A percentile compares a stretch with the other conserved stretches of the same genome.
Conservation (phyloP, 371 early-diverging fungal species). For the Mortierella sp. region DNA sequence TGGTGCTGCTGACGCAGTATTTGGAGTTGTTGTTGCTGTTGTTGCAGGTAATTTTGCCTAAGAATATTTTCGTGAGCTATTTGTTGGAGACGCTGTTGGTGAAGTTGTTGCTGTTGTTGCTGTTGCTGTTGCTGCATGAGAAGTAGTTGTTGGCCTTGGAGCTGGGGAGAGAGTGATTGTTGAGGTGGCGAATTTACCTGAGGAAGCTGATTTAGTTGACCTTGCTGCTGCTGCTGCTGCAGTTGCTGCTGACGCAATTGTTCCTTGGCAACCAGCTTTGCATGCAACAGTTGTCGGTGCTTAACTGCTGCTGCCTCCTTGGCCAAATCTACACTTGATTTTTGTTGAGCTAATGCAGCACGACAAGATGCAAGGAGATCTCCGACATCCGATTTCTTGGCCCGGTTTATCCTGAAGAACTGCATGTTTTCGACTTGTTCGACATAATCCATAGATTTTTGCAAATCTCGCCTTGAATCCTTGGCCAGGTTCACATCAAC, state of each 20-base stretch:
- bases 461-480: conserved; percentile 46
- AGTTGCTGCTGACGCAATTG: conserved; percentile 18
- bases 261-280: conserved; percentile 31
- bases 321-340: conserved; percentile 42
- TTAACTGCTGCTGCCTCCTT: conserved; percentile 45
- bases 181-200: conserved; percentile 1
- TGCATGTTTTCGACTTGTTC: conserved; percentile 50
- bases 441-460: conserved; percentile 51
- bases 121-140: conserved; percentile 22
- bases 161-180: background rate
- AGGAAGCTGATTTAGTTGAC: conserved; percentile 11
- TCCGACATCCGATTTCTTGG: conserved; percentile 51
- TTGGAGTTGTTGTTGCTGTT: conserved; percentile 28
- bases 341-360: conserved; percentile 46
- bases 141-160: conserved; percentile 24
- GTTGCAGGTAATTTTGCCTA: conserved; percentile 15
- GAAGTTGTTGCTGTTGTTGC: conserved; percentile 6
- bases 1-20: conserved; percentile 26
- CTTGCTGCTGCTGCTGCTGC: conserved; percentile 13
- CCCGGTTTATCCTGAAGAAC: conserved; percentile 50
- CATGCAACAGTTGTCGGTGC: conserved; percentile 37
- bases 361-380: conserved; percentile 49
- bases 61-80: background rate
- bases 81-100: conserved; percentile 16
- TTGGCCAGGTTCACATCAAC: conserved; percentile 27